Conservation (phyloP, 2,329 filamentous ascomycete species). For the Massarina eburnea region DNA sequence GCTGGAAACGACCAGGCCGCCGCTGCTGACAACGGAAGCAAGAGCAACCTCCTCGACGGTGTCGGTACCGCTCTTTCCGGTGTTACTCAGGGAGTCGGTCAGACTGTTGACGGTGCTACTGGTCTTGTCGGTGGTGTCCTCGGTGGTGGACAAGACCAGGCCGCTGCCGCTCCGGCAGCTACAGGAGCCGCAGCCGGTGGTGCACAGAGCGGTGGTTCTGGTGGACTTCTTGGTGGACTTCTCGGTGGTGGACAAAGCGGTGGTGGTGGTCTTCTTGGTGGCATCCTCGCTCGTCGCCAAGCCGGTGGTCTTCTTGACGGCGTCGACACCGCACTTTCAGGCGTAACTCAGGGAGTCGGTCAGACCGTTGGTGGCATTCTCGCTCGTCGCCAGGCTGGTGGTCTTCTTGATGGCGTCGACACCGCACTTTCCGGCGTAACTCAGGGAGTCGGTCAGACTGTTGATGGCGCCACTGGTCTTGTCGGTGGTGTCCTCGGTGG, state of each 20-base stretch:
- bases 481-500: neutral
- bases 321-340: too few species aligned
- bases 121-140: too few species aligned
- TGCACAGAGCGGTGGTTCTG: neutral
- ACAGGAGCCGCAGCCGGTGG: conserved; percentile 6
- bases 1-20: neutral
- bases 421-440: too few species aligned
- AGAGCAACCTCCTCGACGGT: neutral
- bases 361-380: conserved; percentile 1
- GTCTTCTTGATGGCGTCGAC: neutral
- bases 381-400: too few species aligned
- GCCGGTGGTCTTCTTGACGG: neutral
- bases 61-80: too few species aligned
- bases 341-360: neutral
- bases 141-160: neutral
- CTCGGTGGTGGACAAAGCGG: too few species aligned
- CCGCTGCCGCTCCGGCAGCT: neutral
- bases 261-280: too few species aligned
- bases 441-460: conserved; percentile 2
- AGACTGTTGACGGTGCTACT: neutral
- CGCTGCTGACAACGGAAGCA: neutral
- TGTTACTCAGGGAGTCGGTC: conserved; percentile 1
- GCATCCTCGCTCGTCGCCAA: too few species aligned
- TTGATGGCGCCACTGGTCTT: too few species aligned
- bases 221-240: neutral